A percentile compares a stretch with the other conserved stretches of the same genome.
Conservation (phyloP, 768 basidiomycete species). For the Pisolithus microcarpus region DNA sequence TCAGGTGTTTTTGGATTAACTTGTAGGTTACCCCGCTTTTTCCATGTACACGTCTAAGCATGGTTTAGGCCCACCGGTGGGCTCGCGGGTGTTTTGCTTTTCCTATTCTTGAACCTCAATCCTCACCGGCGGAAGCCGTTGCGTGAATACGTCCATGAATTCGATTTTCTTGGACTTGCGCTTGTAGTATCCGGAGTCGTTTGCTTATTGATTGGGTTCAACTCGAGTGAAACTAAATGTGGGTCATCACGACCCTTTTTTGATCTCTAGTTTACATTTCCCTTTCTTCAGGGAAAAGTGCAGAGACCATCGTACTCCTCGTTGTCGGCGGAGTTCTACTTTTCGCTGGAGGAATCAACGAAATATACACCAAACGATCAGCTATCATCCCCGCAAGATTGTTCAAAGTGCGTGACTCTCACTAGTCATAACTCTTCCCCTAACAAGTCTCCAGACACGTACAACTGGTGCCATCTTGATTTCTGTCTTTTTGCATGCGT, state of each 20-base stretch:
- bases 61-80: constrained; percentile 30
- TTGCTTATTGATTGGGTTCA: constrained; percentile 34
- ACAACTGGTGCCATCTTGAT: constrained; percentile 30
- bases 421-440: background rate
- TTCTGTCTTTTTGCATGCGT: constrained; percentile 28
- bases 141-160: constrained; percentile 25
- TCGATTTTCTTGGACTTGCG: constrained; percentile 35
- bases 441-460: constrained; percentile 23
- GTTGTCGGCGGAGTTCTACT: constrained; percentile 28
- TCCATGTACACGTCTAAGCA: background rate
- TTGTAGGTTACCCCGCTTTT: constrained; percentile 15
- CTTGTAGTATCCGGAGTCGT: constrained; percentile 30
- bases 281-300: constrained; percentile 18
- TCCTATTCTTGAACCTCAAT: constrained; percentile 31
- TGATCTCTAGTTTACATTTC: constrained; percentile 1
- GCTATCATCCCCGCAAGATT: constrained; percentile 35
- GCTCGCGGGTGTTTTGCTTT: constrained; percentile 23
- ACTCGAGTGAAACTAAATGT: constrained; percentile 29
- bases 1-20: constrained; percentile 33
- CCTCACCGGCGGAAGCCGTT: constrained; percentile 27
- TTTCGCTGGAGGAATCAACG: constrained; percentile 26
- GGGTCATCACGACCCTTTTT: background rate
- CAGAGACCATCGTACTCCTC: constrained; percentile 32
- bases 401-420: constrained; percentile 23
- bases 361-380: constrained; percentile 26